Evolutionary conservation across 148 eudicot genomes (phyloP).

Genomic region (Bassia scoparia): DNA sequence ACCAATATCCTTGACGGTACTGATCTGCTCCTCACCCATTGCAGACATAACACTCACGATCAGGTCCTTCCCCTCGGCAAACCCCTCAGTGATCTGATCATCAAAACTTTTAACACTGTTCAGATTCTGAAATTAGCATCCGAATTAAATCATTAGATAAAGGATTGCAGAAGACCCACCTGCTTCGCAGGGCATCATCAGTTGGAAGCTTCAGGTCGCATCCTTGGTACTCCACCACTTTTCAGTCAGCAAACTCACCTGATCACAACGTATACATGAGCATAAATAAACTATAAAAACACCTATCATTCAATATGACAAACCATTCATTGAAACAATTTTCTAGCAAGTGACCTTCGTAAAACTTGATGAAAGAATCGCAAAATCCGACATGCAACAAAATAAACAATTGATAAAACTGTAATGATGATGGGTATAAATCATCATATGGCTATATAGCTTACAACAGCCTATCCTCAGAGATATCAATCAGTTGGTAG

Average conservation of each 20-base stretch:
- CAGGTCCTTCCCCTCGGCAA: constrained; percentile 30
- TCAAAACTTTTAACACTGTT: too few relatives aligned
- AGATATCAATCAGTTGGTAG: constrained; percentile 77
- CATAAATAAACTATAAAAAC: too few relatives aligned
- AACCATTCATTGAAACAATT: too few relatives aligned
- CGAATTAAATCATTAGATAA: too few relatives aligned
- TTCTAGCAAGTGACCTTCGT: too few relatives aligned
- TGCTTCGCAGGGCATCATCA: constrained; percentile 57
- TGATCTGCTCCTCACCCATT: constrained; percentile 38
- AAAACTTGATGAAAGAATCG: too few relatives aligned
- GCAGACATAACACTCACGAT: constrained; percentile 32
- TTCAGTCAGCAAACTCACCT: constrained; percentile 80
- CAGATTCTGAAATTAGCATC: too few relatives aligned
- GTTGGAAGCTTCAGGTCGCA: constrained; percentile 81
- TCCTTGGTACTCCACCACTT: constrained; percentile 80
- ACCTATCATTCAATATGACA: too few relatives aligned
- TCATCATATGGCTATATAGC: neutral
- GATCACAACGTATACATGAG: neutral
- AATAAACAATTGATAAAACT: neutral
- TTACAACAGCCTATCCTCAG: constrained; percentile 88
- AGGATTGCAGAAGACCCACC: constrained; percentile 27
- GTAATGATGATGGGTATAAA: neutral
- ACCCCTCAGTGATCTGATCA: constrained; percentile 32
- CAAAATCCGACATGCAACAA: neutral
- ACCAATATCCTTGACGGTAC: constrained; percentile 29